phyloP scores from a whole-genome alignment of 2,329 filamentous ascomycete species.

The Aspergillus novofumigatus region DNA sequence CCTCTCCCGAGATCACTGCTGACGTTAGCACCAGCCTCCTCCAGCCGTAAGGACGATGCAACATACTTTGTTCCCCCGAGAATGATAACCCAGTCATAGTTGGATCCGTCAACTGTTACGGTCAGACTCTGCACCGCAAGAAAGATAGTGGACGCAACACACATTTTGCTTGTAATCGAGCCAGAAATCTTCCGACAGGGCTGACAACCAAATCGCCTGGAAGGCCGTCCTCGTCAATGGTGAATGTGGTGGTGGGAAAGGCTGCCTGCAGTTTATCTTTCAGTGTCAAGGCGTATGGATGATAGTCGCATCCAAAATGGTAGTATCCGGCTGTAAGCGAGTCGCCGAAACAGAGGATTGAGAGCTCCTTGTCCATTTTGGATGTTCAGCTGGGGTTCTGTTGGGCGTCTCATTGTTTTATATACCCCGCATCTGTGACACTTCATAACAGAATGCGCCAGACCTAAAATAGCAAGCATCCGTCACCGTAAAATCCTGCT shows the following conservation, averaged over 20 bases:
- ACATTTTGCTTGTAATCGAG: slow-evolving; percentile 29
- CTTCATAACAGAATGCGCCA: too few relatives aligned
- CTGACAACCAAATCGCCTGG: slow-evolving; percentile 49
- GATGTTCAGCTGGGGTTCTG: too few relatives aligned
- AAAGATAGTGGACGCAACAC: not conserved
- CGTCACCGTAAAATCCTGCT: too few relatives aligned
- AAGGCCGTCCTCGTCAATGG: slow-evolving; percentile 46
- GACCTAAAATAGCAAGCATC: too few relatives aligned
- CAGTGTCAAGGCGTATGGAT: slow-evolving; percentile 54
- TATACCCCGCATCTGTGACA: too few relatives aligned
- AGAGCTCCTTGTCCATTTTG: slow-evolving; percentile 10
- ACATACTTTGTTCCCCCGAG: slow-evolving; percentile 59
- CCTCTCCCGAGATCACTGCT: slow-evolving; percentile 47
- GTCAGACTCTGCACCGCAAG: not conserved
- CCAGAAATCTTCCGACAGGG: slow-evolving; percentile 25
- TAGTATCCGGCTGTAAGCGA: slow-evolving; percentile 59
- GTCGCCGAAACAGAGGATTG: slow-evolving; percentile 61
- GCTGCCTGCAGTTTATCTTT: slow-evolving; percentile 44
- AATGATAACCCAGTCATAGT: slow-evolving; percentile 59
- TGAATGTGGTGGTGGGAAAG: slow-evolving; percentile 43
- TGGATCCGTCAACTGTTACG: slow-evolving; percentile 4
- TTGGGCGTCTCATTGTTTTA: too few relatives aligned
- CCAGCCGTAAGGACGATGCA: not conserved
- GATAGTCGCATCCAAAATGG: slow-evolving; percentile 37
- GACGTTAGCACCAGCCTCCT: not conserved